Evolutionary conservation across 164 flowering plant genomes (phyloP).

Genomic region (Umbellularia californica): DNA sequence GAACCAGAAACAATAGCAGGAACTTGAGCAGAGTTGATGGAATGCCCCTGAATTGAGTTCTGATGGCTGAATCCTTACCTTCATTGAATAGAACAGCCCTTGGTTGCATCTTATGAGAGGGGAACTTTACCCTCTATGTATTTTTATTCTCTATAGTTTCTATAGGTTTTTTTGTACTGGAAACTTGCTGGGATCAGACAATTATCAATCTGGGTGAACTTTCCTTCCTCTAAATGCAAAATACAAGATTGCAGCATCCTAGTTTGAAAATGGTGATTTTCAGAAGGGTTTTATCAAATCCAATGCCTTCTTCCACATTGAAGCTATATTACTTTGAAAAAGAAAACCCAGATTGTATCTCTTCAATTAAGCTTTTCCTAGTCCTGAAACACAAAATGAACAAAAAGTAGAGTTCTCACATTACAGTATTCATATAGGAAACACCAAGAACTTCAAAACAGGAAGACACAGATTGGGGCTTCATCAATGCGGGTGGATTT

Average conservation of each 20-base stretch:
- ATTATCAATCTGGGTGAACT: background rate
- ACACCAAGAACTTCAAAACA: background rate
- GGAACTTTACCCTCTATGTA: conserved; percentile 9
- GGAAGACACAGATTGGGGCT: background rate
- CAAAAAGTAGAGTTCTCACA: too few species aligned
- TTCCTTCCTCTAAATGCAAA: background rate
- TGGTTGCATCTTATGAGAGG: conserved; percentile 25
- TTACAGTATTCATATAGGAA: background rate
- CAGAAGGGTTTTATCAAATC: background rate
- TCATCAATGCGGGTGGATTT: background rate
- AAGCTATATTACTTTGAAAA: background rate
- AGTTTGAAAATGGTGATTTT: background rate
- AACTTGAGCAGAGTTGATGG: conserved; percentile 44
- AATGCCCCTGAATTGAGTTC: conserved; percentile 34
- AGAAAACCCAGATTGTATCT: background rate
- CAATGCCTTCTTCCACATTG: background rate
- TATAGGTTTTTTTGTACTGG: background rate
- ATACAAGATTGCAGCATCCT: conserved; percentile 5
- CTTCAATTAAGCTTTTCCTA: too few species aligned
- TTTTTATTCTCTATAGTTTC: background rate
- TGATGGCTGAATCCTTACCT: conserved; percentile 37
- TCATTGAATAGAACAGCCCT: conserved; percentile 37
- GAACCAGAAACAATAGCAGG: conserved; percentile 36
- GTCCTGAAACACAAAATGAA: background rate
- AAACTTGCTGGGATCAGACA: background rate